These are phyloP conservation scores for Globisporangium yorkense DNA, from an alignment of 352 stramenopile species.

Conservation along the genomic window DNA sequence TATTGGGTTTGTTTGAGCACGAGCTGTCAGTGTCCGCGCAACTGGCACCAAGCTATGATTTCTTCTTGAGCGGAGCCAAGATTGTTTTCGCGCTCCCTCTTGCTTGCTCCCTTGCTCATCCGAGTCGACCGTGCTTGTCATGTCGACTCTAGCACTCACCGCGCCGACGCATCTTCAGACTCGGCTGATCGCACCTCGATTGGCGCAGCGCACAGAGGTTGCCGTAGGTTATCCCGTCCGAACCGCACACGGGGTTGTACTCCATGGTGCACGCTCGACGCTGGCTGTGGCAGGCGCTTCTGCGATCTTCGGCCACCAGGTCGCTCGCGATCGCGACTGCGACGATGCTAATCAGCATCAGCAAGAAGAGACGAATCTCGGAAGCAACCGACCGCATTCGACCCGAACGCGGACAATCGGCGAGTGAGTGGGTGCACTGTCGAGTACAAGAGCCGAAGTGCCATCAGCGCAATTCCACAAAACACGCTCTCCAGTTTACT, in stretches of 20 bases:
- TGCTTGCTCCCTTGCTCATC: no score
- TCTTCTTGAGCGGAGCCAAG: no score
- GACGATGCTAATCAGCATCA: background rate
- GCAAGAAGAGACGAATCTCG: background rate
- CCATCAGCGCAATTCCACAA: background rate
- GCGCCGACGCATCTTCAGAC: background rate
- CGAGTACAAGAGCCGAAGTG: background rate
- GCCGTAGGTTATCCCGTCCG: conserved; percentile 3
- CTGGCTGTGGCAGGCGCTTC: background rate
- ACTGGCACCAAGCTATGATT: no score
- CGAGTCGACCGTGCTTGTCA: no score
- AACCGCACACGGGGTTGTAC: conserved; percentile 7
- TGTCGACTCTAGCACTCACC: conserved; percentile 1
- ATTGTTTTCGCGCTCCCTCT: no score
- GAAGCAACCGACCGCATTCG: background rate
- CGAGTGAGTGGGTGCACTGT: background rate
- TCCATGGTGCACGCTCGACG: conserved; percentile 1
- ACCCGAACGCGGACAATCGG: background rate
- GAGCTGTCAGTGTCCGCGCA: no score
- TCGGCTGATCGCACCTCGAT: background rate
- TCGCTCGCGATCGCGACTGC: background rate
- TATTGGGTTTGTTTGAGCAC: no score
- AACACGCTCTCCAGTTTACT: background rate
- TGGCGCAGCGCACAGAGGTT: background rate
- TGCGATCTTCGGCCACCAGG: background rate